Conservation (phyloP, 139 green algal genomes). For the Asterochloris sp. region DNA sequence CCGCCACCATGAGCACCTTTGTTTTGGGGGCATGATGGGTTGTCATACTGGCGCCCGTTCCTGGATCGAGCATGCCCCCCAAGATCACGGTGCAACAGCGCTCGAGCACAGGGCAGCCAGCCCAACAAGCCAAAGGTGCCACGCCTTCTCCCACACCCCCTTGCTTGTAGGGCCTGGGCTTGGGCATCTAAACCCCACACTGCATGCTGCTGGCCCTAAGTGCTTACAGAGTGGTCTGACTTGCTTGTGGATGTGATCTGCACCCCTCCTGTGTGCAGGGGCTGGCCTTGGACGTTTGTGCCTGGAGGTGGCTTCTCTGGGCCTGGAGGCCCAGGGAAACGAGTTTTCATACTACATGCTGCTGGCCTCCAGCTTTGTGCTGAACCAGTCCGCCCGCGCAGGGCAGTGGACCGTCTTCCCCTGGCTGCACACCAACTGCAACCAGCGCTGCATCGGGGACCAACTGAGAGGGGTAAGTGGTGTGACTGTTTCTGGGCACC, state of each 20-base stretch:
- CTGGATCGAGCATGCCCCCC: too few species aligned
- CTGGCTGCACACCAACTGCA: slow-evolving; percentile 70
- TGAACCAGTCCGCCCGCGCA: slow-evolving; percentile 60
- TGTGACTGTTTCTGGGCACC: not conserved
- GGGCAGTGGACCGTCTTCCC: slow-evolving; percentile 73
- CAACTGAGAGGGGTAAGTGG: slow-evolving; percentile 67
- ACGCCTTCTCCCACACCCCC: too few species aligned
- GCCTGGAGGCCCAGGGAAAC: slow-evolving; percentile 81
- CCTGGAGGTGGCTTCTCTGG: slow-evolving; percentile 59
- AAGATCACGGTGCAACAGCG: too few species aligned
- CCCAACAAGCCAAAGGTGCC: too few species aligned
- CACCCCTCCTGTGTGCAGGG: slow-evolving; percentile 20
- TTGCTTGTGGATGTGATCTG: not conserved
- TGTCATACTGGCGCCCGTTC: too few species aligned
- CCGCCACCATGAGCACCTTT: too few species aligned
- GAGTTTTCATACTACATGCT: slow-evolving; percentile 98
- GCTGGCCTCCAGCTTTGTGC: slow-evolving; percentile 82
- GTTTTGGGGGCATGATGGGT: too few species aligned
- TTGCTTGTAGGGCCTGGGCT: too few species aligned
- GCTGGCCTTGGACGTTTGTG: slow-evolving; percentile 83
- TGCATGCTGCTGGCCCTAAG: too few species aligned
- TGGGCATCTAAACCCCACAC: too few species aligned
- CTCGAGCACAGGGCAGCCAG: too few species aligned
- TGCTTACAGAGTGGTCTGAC: not conserved
- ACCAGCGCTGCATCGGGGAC: slow-evolving; percentile 64